Conservation (phyloP, 257 asterid species). For the Nicotiana obtusifolia region DNA sequence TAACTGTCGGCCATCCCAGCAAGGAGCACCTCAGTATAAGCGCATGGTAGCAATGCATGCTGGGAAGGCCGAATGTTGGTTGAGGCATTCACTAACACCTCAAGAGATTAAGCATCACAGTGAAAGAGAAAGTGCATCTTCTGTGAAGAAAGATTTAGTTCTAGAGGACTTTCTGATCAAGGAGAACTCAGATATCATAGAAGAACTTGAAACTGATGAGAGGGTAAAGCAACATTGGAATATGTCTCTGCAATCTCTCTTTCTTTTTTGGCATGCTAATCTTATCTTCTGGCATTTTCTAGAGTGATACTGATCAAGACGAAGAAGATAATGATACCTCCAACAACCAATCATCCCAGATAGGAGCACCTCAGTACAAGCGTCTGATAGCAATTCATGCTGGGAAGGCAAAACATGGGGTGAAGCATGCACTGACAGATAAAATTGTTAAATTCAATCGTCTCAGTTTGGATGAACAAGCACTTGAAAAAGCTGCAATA, state of each 20-base stretch:
- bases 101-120: neutral
- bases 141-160: conserved; percentile 34
- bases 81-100: neutral
- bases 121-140: conserved; percentile 21
- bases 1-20: neutral
- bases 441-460: conserved; percentile 50
- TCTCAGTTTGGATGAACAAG: conserved; percentile 75
- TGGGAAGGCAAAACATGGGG: conserved; percentile 62
- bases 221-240: conserved; percentile 27
- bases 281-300: neutral
- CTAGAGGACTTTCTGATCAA: conserved; percentile 45
- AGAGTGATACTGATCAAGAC: conserved; percentile 32
- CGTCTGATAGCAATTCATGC: conserved; percentile 79
- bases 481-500: conserved; percentile 61
- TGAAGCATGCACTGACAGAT: conserved; percentile 50
- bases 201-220: conserved; percentile 5
- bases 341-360: conserved; percentile 27
- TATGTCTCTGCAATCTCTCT: neutral
- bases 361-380: conserved; percentile 45
- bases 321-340: conserved; percentile 42
- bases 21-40: conserved; percentile 4
- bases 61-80: neutral
- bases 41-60: conserved; percentile 9
- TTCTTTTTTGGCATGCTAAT: conserved; percentile 8
- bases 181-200: conserved; percentile 1